A percentile compares a stretch with the other conserved stretches of the same genome.
Conservation (phyloP, 1,284 basidiomycete genomes). For the Cryptococcus jaspeensis region DNA sequence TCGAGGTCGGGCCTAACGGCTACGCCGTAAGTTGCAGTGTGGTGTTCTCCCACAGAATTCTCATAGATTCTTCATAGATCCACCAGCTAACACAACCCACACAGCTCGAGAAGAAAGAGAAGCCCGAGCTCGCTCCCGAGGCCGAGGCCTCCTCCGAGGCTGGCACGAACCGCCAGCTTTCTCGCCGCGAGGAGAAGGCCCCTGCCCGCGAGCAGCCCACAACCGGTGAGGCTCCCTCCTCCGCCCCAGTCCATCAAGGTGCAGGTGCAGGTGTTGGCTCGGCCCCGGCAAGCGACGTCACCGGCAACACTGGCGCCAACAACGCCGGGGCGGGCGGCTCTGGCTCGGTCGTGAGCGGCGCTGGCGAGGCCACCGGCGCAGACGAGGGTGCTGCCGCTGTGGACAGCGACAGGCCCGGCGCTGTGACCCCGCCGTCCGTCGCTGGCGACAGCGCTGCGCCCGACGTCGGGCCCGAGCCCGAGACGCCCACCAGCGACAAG, state of each 20-base stretch:
- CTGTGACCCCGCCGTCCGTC: conserved; percentile 22
- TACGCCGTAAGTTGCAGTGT: conserved; percentile 62
- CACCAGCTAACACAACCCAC: not conserved
- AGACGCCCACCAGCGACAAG: conserved; percentile 16
- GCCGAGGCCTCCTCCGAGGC: conserved; percentile 20
- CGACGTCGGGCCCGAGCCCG: conserved; percentile 16
- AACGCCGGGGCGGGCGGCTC: too few species aligned
- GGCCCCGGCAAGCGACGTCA: conserved; percentile 2
- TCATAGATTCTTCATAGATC: too few species aligned
- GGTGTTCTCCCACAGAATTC: too few species aligned
- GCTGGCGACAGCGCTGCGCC: conserved; percentile 13
- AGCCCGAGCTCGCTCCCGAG: conserved; percentile 34
- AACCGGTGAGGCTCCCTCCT: conserved; percentile 45
- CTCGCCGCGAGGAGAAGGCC: conserved; percentile 48
- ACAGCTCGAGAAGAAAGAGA: conserved; percentile 48
- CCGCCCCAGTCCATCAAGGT: conserved; percentile 11
- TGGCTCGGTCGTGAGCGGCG: not conserved
- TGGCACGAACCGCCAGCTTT: conserved; percentile 25
- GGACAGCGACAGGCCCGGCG: too few species aligned
- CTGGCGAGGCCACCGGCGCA: conserved; percentile 1
- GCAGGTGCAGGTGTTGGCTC: conserved; percentile 6
- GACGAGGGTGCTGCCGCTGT: conserved; percentile 20
- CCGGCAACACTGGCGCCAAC: too few species aligned
- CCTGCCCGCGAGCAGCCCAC: conserved; percentile 45
- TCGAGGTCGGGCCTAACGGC: conserved; percentile 64